These are phyloP conservation scores for Monascus purpureus DNA, from an alignment of 495 filamentous ascomycete genomes.

Conservation along the genomic window DNA sequence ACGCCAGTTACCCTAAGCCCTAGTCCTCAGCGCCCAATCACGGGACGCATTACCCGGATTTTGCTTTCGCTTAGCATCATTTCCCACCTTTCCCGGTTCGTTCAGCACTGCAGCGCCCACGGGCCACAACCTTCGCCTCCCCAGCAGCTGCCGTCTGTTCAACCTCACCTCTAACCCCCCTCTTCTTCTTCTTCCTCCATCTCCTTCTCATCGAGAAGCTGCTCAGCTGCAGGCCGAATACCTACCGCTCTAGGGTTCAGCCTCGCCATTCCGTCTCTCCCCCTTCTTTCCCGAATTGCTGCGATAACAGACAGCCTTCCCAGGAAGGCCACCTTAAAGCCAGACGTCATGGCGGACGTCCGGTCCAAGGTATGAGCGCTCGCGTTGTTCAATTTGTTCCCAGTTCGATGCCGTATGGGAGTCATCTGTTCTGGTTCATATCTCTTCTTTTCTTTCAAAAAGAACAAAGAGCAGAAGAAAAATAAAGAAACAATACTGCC, in stretches of 20 bases:
- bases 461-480: not conserved
- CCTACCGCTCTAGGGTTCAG: conserved; percentile 21
- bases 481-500: too few relatives aligned
- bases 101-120: conserved; percentile 1
- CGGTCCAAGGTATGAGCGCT: conserved; percentile 35
- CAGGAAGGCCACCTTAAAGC: conserved; percentile 31
- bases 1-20: conserved; percentile 19
- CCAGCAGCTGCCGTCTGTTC: conserved; percentile 1
- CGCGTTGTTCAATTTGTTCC: not conserved
- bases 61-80: conserved; percentile 20
- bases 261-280: conserved; percentile 18
- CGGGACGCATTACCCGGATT: not conserved
- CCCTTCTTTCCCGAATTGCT: conserved; percentile 19
- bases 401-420: too few relatives aligned
- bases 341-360: conserved; percentile 39
- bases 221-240: conserved; percentile 19
- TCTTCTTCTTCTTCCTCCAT: conserved; percentile 6
- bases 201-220: conserved; percentile 16
- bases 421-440: not conserved
- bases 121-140: conserved; percentile 10
- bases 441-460: not conserved
- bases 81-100: conserved; percentile 14
- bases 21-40: conserved; percentile 13
- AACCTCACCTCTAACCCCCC: conserved; percentile 8
- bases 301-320: conserved; percentile 36